phyloP scores from a whole-genome alignment of 148 eudicot genomes.

The Gaultheria prostrata region DNA sequence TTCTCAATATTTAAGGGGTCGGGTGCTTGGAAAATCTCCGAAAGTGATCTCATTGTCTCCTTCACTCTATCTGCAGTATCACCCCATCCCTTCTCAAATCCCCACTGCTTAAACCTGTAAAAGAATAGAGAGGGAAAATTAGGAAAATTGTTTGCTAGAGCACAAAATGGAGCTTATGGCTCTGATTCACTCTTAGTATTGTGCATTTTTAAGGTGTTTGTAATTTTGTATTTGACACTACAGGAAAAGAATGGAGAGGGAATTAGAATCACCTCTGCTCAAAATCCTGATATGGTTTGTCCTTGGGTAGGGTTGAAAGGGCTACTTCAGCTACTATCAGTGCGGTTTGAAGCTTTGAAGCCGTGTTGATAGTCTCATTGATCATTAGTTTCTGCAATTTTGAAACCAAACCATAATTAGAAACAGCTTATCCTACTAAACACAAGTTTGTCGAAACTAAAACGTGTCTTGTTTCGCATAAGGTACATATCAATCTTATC shows the following conservation, averaged over 20 bases:
- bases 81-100: conserved; percentile 98
- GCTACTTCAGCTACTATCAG: conserved; percentile 72
- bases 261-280: conserved; percentile 51
- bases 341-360: conserved; percentile 68
- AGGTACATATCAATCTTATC: too few species aligned
- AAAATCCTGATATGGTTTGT: conserved; percentile 59
- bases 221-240: not conserved
- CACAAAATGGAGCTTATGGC: too few species aligned
- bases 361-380: conserved; percentile 68
- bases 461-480: too few species aligned
- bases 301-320: conserved; percentile 58
- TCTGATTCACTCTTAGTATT: too few species aligned
- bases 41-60: conserved; percentile 72
- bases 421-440: not conserved
- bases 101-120: conserved; percentile 85
- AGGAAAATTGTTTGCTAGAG: too few species aligned
- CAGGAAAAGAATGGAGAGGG: not conserved
- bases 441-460: not conserved
- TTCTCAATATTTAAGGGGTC: conserved; percentile 61
- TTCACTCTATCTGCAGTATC: conserved; percentile 66
- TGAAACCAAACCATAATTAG: not conserved
- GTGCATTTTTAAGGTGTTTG: too few species aligned
- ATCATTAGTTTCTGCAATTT: conserved; percentile 77
- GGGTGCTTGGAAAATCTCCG: conserved; percentile 90
- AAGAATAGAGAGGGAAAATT: too few species aligned